Evolutionary conservation across 2,329 filamentous ascomycete genomes (phyloP), one percentile per base, ranked within the genome.

Genomic region (Cordyceps sp.): DNA sequence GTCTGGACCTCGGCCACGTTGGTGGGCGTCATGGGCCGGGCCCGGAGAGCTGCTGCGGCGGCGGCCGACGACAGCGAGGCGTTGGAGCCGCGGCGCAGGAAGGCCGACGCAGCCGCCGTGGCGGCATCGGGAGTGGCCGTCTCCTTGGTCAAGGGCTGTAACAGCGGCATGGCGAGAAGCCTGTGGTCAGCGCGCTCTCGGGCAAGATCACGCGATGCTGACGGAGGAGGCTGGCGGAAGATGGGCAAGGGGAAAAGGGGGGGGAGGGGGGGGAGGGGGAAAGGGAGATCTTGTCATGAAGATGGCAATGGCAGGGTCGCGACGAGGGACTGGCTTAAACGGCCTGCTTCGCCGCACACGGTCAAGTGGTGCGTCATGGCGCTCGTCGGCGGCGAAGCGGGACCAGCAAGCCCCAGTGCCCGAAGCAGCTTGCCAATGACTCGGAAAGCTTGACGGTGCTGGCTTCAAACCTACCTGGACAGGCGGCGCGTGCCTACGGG

Each of bases 1-100:
- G 88, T 93, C 54, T 93, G 79, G 28, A 92, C 73, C 47, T 84
- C 73, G 50, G 73, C 78, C 35, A 93, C 78, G 43, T 76, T 75
- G 32, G 77, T 88, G 16, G 84, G 85, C 3, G 80, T 76, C 32
- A 75, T 75, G 9, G 83, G 77, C 42, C 80, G 73, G 29, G 78
- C 80, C 48, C 78, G 76, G 36, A 96, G 66, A 29, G 86, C 86
- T 19, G 85, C 76, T 13, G 84, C 85, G 6, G 88, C 86, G 10
- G 88, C 88, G 6, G 86, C 82, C 23, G 80, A 78, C 26, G 86
- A 92, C 27, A 93, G 65, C 36, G 72, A 73, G 37, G 60, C 62
- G 69, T 43, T 76, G 69, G 44, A 68, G 52, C 71, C 66, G 47
- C 67, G 74, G 43, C 70, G 74, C 48, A 78, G 66, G 55, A 88